Conservation (phyloP, 208 protist species). For the Balamuthia mandrillaris region DNA sequence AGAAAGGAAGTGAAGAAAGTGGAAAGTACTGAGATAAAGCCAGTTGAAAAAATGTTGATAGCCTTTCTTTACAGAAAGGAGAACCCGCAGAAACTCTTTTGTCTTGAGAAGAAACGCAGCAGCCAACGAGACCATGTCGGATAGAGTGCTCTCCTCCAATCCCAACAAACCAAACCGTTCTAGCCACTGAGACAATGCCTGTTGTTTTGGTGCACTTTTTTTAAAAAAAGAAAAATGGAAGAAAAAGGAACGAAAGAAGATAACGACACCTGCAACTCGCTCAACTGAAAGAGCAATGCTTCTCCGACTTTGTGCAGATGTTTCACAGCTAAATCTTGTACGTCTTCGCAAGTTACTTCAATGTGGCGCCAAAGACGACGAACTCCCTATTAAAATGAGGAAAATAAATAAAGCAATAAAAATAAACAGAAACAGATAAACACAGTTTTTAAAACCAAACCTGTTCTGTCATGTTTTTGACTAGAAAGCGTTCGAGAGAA, state of each 20-base stretch:
- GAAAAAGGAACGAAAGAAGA: neutral
- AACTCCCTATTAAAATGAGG: neutral
- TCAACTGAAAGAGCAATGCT: neutral
- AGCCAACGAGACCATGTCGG: neutral
- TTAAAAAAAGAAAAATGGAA: neutral
- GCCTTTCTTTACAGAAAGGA: neutral
- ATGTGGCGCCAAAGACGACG: neutral
- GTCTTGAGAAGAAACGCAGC: neutral
- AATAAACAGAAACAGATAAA: neutral
- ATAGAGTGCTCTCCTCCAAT: conserved; percentile 3
- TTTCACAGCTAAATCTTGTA: neutral
- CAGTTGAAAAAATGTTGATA: conserved; percentile 17
- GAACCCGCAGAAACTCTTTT: neutral
- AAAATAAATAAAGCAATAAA: neutral
- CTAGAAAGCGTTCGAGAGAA: conserved; percentile 2
- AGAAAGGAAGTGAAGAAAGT: neutral
- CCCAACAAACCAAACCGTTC: conserved; percentile 14
- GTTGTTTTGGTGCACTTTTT: neutral
- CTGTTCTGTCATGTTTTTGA: neutral
- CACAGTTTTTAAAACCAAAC: neutral
- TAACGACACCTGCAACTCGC: conserved; percentile 3
- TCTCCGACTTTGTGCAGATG: neutral
- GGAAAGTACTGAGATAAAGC: neutral
- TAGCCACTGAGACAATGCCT: neutral
- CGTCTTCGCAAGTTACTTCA: neutral